Percentiles rank a stretch among this genome's conserved stretches.
Conservation (phyloP, 129 eudicot genomes). For the Centaurea solstitialis region DNA sequence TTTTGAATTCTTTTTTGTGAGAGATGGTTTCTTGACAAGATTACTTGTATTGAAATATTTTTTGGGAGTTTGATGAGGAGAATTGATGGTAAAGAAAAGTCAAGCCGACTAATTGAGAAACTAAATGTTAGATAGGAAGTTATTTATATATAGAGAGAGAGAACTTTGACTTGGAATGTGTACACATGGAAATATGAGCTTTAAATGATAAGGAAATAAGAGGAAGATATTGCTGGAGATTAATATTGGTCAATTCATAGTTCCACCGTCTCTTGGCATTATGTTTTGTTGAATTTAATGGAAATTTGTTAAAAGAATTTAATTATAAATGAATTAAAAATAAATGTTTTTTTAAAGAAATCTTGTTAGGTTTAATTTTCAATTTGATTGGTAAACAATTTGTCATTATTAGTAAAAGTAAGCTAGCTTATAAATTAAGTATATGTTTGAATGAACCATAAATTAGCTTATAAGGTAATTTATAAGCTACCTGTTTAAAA, state of each 20-base stretch:
- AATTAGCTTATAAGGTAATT: no score
- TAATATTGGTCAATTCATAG: slow-evolving; percentile 29
- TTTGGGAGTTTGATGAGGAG: slow-evolving; percentile 14
- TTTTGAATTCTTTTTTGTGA: neutral
- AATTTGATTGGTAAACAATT: no score
- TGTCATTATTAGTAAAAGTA: no score
- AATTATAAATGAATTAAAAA: no score
- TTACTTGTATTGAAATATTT: neutral
- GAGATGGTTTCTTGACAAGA: neutral
- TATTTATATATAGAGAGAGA: neutral
- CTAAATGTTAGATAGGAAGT: slow-evolving; percentile 22
- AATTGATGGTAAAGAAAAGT: slow-evolving; percentile 22
- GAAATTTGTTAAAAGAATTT: no score
- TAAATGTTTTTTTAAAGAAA: no score
- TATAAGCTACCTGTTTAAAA: no score
- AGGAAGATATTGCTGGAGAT: neutral
- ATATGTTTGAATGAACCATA: no score
- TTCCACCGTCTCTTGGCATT: neutral
- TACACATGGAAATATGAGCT: slow-evolving; percentile 27
- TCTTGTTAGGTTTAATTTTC: no score
- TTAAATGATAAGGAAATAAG: slow-evolving; percentile 34
- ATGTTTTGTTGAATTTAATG: no score
- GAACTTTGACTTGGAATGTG: slow-evolving; percentile 25
- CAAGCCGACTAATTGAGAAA: slow-evolving; percentile 43
- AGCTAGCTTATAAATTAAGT: no score